Percentiles rank a stretch among this genome's conserved stretches.
Evolutionary conservation across 345 rosid species (phyloP).

Genomic region (Garcia nutans): DNA sequence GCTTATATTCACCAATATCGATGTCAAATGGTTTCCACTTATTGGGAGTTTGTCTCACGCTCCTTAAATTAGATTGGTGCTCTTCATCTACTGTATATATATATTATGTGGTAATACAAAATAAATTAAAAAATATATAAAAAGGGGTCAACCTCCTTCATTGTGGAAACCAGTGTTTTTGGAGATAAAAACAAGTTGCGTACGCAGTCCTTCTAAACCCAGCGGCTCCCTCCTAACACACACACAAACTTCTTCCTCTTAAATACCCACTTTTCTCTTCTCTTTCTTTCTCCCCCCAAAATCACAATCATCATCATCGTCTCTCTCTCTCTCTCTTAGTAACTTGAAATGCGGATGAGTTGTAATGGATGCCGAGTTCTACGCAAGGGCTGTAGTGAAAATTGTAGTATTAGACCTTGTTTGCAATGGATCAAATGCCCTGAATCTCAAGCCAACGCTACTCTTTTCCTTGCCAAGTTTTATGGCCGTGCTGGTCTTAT

Average conservation of each 20-base stretch:
- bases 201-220: slow-evolving; percentile 32
- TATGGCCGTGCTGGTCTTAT: slow-evolving; percentile 96
- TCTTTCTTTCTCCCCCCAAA: neutral
- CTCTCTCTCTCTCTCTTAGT: neutral
- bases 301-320: neutral
- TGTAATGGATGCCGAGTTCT: slow-evolving; percentile 98
- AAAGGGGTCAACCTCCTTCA: slow-evolving; percentile 24
- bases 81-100: neutral
- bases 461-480: slow-evolving; percentile 94
- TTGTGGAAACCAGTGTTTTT: slow-evolving; percentile 42
- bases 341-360: slow-evolving; percentile 55
- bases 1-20: neutral
- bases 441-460: slow-evolving; percentile 91
- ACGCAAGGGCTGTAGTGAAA: slow-evolving; percentile 90
- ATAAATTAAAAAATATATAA: neutral
- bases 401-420: slow-evolving; percentile 88
- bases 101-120: too few relatives aligned
- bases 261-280: neutral
- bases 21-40: neutral
- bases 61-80: neutral
- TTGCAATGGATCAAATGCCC: slow-evolving; percentile 94
- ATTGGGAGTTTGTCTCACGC: slow-evolving; percentile 13
- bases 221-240: slow-evolving; percentile 26
- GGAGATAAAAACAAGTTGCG: slow-evolving; percentile 40
- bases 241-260: neutral